Evolutionary conservation across 352 stramenopile species (phyloP), one percentile per base, ranked within the genome.

Genomic region (Phytophthora sp.): DNA sequence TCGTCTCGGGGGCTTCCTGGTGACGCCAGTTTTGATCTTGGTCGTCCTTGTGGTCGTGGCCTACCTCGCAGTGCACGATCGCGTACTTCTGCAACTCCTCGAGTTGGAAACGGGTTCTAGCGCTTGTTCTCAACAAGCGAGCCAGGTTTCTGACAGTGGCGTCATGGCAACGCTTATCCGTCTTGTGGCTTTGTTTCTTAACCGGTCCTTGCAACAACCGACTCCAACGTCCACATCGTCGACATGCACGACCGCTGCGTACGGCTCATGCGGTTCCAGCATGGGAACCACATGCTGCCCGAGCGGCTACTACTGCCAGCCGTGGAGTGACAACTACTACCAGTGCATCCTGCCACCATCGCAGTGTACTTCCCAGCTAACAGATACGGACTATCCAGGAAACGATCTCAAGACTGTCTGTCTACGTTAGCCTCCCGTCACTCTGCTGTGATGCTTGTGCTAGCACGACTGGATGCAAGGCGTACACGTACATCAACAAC

Each of bases 401-500:
- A 79, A 82, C 26, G 73, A 84, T 45, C 54, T 82, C 54, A 24
- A 70, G 50, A 80, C 70, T 1, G 62, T 82, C 20, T 82, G 78
- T 82, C 20, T 82, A 80, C 46, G 62, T 76, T 39, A 69, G 49
- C 20, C 54, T 71, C 8, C 66, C 66, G 20, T 75, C 66, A 21
- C 52, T 74, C 7, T 81, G 76, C 30, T 86, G 76, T 17, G 68
- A 81, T 11, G 71, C 60, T 6, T 85, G 76, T 61, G 42, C 62
- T 7, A 67, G 58, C 15, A 77, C 50, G 6, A 11, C 24, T 39
- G 45, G 53, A 13, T 82, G 74, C 62, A 76, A 76, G 52, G 70
- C 68, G 20, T 83, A 83, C 67, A 77, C 74, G 37, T 83, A 70
- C 49, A 66, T 76, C 28, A 78, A 83, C 66, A 79, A 54, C 52